These are phyloP conservation scores for Linnemannia zychae DNA, from an alignment of 192 early-diverging fungal genomes.

Conservation along the genomic window DNA sequence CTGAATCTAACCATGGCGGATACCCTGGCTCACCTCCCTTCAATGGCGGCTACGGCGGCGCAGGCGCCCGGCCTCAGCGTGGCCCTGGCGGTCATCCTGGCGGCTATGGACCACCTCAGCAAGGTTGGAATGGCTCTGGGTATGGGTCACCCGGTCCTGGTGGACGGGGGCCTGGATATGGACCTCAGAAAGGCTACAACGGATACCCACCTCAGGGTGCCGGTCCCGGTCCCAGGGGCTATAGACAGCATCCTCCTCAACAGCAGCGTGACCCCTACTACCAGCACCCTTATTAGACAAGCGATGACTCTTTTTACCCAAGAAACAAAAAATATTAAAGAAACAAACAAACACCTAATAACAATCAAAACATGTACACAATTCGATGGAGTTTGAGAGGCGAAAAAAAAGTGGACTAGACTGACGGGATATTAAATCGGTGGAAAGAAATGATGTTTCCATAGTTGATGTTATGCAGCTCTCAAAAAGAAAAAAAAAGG, in stretches of 20 bases:
- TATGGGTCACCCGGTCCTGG: slow-evolving; percentile 7
- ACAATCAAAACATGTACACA: not conserved
- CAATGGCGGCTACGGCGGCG: not conserved
- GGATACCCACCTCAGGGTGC: slow-evolving; percentile 16
- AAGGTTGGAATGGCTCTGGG: not conserved
- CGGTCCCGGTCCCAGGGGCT: slow-evolving; percentile 23
- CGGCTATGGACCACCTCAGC: not conserved
- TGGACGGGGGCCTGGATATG: slow-evolving; percentile 7
- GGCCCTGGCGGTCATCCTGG: slow-evolving; percentile 3
- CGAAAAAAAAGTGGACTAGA: not conserved
- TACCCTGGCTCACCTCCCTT: slow-evolving; percentile 1
- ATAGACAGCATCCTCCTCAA: slow-evolving; percentile 17
- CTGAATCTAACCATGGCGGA: not conserved
- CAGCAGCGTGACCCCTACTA: slow-evolving; percentile 23
- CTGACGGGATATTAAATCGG: not conserved
- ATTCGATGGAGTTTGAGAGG: not conserved
- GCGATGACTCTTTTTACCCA: not conserved
- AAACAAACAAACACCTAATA: not conserved
- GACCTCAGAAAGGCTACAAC: slow-evolving; percentile 12
- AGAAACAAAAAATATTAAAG: not conserved
- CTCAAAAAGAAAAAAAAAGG: not conserved
- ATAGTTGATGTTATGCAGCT: not conserved
- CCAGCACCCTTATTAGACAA: not conserved
- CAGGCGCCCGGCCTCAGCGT: not conserved
- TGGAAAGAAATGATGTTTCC: slow-evolving; percentile 8